phyloP scores from a whole-genome alignment of 495 filamentous ascomycete species.

The Xylaria telfairii region DNA sequence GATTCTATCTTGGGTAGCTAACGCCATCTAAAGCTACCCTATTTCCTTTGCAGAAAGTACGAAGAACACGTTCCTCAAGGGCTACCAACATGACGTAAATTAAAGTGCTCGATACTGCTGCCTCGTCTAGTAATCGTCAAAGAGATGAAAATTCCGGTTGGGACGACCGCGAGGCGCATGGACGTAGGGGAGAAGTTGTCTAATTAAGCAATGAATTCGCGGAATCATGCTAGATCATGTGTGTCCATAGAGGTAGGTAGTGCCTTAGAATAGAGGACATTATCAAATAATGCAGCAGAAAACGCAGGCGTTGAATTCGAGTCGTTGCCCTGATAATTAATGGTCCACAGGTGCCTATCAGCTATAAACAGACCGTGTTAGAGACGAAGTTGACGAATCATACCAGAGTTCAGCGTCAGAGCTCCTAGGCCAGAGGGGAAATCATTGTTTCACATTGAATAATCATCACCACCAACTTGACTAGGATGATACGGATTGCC shows the following conservation, averaged over 20 bases:
- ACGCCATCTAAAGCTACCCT: not conserved
- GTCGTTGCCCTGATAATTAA: not conserved
- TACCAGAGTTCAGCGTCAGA: not conserved
- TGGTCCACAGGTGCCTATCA: not conserved
- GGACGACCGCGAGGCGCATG: not conserved
- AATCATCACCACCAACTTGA: slow-evolving; percentile 24
- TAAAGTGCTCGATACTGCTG: not conserved
- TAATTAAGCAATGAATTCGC: slow-evolving; percentile 23
- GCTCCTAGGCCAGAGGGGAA: not conserved
- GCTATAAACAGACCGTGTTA: not conserved
- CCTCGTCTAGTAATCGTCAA: not conserved
- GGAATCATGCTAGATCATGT: slow-evolving; percentile 13
- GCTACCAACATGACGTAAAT: not conserved
- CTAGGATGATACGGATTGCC: slow-evolving; percentile 18
- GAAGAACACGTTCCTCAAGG: not conserved
- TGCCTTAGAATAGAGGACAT: slow-evolving; percentile 4
- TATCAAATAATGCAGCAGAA: not conserved
- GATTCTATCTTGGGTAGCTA: not conserved
- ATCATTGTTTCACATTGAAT: slow-evolving; percentile 19
- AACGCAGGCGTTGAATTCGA: not conserved
- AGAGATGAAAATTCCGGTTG: not conserved
- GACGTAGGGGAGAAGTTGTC: slow-evolving; percentile 3
- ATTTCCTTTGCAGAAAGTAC: not conserved
- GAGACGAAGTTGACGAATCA: not conserved
- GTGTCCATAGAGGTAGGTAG: not conserved